These are phyloP conservation scores for Nemania diffusa DNA, from an alignment of 2,329 filamentous ascomycete species.

Conservation along the genomic window DNA sequence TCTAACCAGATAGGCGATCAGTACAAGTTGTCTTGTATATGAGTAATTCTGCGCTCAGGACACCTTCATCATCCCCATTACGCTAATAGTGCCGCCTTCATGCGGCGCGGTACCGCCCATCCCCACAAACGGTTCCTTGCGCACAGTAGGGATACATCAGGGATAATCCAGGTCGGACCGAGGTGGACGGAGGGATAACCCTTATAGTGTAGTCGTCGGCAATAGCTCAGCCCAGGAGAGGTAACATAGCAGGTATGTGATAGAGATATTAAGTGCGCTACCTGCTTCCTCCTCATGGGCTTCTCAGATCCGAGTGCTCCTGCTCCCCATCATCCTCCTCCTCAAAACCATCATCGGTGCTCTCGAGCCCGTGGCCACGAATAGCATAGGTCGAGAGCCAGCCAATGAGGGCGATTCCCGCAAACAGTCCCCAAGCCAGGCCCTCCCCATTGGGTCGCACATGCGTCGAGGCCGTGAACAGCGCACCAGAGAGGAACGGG, in stretches of 20 bases:
- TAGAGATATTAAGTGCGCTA: background rate
- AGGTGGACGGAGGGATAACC: background rate
- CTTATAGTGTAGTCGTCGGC: background rate
- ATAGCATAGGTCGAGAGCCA: constrained; percentile 85
- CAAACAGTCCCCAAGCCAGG: constrained; percentile 88
- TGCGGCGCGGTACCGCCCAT: too few relatives aligned
- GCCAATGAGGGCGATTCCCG: constrained; percentile 81
- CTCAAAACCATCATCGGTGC: constrained; percentile 60
- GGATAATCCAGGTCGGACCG: background rate
- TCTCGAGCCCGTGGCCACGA: constrained; percentile 69
- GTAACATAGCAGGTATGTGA: background rate
- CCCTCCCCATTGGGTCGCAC: constrained; percentile 84
- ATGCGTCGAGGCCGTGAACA: constrained; percentile 82
- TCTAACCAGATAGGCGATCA: too few relatives aligned
- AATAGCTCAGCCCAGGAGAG: background rate
- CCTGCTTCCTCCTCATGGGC: background rate
- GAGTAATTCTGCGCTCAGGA: background rate
- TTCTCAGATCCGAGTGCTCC: constrained; percentile 3
- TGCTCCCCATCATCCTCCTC: constrained; percentile 45
- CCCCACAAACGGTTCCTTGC: background rate
- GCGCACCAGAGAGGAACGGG: constrained; percentile 84
- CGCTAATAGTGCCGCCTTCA: background rate
- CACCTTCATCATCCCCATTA: background rate
- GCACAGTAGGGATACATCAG: too few relatives aligned
- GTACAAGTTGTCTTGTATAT: background rate